A percentile compares a stretch with the other conserved stretches of the same genome.
Conservation (phyloP, 352 stramenopile species). For the Aphanomyces astaci region DNA sequence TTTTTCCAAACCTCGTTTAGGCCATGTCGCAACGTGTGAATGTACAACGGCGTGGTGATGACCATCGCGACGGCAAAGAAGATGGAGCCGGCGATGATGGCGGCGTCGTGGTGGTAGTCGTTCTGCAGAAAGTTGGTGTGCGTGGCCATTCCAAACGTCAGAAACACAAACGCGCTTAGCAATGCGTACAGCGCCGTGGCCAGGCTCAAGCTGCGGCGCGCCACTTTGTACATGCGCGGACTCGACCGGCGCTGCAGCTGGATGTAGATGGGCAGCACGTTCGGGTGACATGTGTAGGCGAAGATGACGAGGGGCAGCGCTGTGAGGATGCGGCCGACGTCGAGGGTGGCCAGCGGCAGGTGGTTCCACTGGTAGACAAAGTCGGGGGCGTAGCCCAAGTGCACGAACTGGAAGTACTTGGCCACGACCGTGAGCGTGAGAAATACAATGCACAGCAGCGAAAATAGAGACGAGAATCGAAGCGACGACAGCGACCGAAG, state of each 20-base stretch:
- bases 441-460: conserved; percentile 81
- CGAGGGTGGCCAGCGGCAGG: conserved; percentile 65
- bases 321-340: conserved; percentile 48
- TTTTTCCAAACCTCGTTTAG: conserved; percentile 50
- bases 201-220: conserved; percentile 60
- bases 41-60: conserved; percentile 74
- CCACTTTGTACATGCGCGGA: conserved; percentile 80
- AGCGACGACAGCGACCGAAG: conserved; percentile 75
- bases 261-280: conserved; percentile 83
- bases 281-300: conserved; percentile 82
- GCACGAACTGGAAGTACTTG: conserved; percentile 86
- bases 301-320: conserved; percentile 81
- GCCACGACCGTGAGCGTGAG: conserved; percentile 82
- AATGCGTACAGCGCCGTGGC: conserved; percentile 67
- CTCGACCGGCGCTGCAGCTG: conserved; percentile 80
- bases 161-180: conserved; percentile 71
- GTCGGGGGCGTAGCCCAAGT: conserved; percentile 45
- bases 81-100: conserved; percentile 56
- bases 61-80: conserved; percentile 79
- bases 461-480: conserved; percentile 82
- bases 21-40: conserved; percentile 79
- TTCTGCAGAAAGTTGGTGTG: conserved; percentile 84
- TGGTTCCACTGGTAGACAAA: conserved; percentile 70
- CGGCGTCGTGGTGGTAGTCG: conserved; percentile 67
- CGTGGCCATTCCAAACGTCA: conserved; percentile 75